phyloP scores from a whole-genome alignment of 306 rosid species.

The Ormosia semicastrata region DNA sequence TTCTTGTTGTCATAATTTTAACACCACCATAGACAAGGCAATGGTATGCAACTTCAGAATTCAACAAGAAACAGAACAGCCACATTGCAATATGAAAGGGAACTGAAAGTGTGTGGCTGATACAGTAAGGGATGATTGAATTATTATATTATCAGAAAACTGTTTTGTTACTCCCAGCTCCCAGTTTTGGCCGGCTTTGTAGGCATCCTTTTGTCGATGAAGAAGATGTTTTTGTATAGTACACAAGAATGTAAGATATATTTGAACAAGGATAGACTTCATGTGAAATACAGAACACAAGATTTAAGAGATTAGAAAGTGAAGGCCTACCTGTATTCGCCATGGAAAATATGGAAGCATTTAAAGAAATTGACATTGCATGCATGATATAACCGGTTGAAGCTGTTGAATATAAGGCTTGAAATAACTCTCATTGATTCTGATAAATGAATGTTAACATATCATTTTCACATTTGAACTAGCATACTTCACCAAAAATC shows the following conservation, averaged over 20 bases:
- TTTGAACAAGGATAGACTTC: background rate
- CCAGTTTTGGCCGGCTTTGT: no score
- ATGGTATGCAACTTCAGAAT: background rate
- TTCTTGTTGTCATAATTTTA: background rate
- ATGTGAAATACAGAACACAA: background rate
- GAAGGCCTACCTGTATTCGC: background rate
- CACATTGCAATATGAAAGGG: background rate
- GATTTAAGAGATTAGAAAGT: background rate
- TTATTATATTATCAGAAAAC: background rate
- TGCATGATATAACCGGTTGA: background rate
- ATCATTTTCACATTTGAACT: slow-evolving; percentile 8
- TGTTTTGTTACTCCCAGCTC: background rate
- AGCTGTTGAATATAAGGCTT: background rate
- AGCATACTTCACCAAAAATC: slow-evolving; percentile 52
- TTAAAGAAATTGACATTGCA: background rate
- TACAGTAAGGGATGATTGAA: background rate
- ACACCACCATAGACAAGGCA: background rate
- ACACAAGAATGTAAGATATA: background rate
- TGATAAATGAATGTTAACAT: slow-evolving; percentile 4
- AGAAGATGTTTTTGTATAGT: background rate
- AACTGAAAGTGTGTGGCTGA: background rate
- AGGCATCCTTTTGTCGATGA: no score
- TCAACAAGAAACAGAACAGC: background rate
- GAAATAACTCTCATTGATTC: background rate
- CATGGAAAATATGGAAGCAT: background rate